Conservation (phyloP, 345 rosid genomes). For the Corchorus olitorius region DNA sequence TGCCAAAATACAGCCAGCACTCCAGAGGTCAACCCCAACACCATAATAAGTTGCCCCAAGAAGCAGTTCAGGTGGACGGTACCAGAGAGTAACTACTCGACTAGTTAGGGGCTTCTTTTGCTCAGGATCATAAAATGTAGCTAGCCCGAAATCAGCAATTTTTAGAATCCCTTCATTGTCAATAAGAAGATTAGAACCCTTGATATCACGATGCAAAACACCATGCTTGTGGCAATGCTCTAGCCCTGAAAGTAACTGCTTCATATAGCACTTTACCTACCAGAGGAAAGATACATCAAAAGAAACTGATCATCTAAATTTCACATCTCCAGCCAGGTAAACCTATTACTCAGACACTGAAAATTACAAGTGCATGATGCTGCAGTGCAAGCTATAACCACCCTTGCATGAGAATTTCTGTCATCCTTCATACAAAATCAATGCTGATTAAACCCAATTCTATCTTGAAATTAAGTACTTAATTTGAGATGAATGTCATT, state of each 20-base stretch:
- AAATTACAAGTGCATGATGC: background rate
- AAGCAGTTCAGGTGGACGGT: slow-evolving; percentile 93
- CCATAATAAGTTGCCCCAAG: slow-evolving; percentile 82
- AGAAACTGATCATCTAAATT: slow-evolving; percentile 13
- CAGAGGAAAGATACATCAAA: slow-evolving; percentile 17
- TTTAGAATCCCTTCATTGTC: slow-evolving; percentile 76
- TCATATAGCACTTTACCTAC: slow-evolving; percentile 85
- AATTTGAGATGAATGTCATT: background rate
- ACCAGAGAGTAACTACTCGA: slow-evolving; percentile 96
- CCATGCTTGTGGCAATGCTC: slow-evolving; percentile 86
- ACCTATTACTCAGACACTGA: slow-evolving; percentile 5
- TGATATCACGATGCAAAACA: slow-evolving; percentile 87
- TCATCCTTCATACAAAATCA: background rate
- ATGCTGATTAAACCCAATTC: background rate
- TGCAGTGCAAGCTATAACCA: slow-evolving; percentile 5
- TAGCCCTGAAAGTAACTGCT: slow-evolving; percentile 79
- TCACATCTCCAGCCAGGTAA: background rate
- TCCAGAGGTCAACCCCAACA: slow-evolving; percentile 88
- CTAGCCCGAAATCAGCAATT: slow-evolving; percentile 93
- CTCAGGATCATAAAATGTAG: slow-evolving; percentile 67
- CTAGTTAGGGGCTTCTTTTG: slow-evolving; percentile 76
- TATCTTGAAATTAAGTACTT: background rate
- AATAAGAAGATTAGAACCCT: slow-evolving; percentile 85
- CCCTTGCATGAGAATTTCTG: background rate
- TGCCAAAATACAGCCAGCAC: slow-evolving; percentile 93